A percentile compares a stretch with the other conserved stretches of the same genome.
Conservation (phyloP, 2,329 filamentous ascomycete genomes). For the Ilyonectria sp. region DNA sequence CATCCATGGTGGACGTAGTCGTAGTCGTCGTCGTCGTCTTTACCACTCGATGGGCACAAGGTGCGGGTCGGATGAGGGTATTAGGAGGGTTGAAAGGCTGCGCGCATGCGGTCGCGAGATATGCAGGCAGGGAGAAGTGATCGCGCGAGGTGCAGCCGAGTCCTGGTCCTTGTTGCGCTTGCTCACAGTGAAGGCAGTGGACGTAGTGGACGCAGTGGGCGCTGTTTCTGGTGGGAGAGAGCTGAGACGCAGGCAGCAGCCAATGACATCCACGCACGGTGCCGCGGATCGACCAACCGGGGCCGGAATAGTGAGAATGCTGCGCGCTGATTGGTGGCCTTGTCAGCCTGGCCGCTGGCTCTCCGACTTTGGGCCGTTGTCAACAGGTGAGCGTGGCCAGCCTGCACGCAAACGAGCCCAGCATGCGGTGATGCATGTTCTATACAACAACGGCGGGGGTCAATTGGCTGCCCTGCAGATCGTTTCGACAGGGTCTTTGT, state of each 20-base stretch:
- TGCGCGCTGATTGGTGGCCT: conserved; percentile 39
- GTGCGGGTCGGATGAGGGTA: conserved; percentile 31
- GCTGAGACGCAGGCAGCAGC: conserved; percentile 25
- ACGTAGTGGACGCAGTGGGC: conserved; percentile 39
- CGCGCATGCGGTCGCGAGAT: conserved; percentile 38
- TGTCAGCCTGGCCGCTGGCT: conserved; percentile 8
- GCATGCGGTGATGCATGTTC: conserved; percentile 17
- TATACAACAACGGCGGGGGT: not conserved
- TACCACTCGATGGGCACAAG: conserved; percentile 31
- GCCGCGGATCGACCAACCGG: conserved; percentile 37
- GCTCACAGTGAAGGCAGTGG: conserved; percentile 23
- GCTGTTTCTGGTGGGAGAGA: conserved; percentile 39
- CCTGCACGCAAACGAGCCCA: not conserved
- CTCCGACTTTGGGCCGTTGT: conserved; percentile 5
- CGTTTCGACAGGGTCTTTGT: not conserved
- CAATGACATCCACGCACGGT: conserved; percentile 35
- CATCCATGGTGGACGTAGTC: conserved; percentile 44
- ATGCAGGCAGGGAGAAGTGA: conserved; percentile 10
- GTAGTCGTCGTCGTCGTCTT: conserved; percentile 26
- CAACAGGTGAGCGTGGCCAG: not conserved
- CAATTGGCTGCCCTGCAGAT: conserved; percentile 16
- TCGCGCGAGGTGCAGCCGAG: conserved; percentile 27
- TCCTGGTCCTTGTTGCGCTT: conserved; percentile 37
- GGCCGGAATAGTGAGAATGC: conserved; percentile 25
- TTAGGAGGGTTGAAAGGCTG: conserved; percentile 28